Conservation (phyloP, 179 eudicot species). For the Camellia oleifera region DNA sequence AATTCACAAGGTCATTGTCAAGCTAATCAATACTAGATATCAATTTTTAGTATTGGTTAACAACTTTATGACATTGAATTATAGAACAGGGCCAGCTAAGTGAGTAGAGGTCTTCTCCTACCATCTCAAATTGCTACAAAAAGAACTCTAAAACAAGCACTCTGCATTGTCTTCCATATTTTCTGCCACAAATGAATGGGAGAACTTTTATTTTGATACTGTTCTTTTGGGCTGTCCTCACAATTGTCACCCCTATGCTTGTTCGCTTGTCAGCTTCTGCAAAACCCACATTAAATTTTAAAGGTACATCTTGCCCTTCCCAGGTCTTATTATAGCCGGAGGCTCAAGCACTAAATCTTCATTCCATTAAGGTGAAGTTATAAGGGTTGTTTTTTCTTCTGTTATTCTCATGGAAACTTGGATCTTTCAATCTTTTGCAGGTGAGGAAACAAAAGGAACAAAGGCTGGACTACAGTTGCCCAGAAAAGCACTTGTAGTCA, state of each 20-base stretch:
- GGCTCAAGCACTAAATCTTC: not conserved
- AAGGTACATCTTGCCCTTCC: conserved; percentile 18
- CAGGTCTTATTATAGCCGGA: too few species aligned
- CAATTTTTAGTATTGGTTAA: not conserved
- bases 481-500: conserved; percentile 19
- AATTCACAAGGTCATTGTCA: conserved; percentile 17
- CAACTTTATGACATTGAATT: conserved; percentile 12
- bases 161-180: not conserved
- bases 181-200: conserved; percentile 42
- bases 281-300: conserved; percentile 20
- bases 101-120: conserved; percentile 13
- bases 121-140: conserved; percentile 2
- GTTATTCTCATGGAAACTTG: not conserved
- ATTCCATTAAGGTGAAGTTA: not conserved
- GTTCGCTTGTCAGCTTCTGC: conserved; percentile 55
- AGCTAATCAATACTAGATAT: not conserved
- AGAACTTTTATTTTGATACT: conserved; percentile 55
- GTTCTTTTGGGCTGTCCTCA: conserved; percentile 63
- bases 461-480: conserved; percentile 13
- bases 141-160: conserved; percentile 9
- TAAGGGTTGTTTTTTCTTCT: not conserved
- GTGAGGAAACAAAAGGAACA: conserved; percentile 8
- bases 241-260: conserved; percentile 63
- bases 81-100: conserved; percentile 45
- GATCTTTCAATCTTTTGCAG: conserved; percentile 17